phyloP scores from a whole-genome alignment of 106 monocot species.

The Acanthochlamys bracteata region DNA sequence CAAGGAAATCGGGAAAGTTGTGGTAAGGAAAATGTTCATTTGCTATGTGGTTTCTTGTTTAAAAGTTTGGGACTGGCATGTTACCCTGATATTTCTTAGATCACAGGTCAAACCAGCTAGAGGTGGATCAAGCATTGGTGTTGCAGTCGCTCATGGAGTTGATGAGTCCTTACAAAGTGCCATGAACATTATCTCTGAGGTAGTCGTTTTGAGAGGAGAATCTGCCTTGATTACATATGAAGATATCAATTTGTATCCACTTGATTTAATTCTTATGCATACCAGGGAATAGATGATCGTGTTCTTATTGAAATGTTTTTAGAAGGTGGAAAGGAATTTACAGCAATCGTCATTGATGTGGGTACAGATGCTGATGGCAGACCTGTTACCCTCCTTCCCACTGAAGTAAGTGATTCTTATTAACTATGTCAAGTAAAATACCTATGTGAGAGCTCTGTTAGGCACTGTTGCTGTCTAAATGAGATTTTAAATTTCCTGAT shows the following conservation, averaged over 20 bases:
- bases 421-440: no score
- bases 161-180: slow-evolving; percentile 71
- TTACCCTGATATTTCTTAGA: background rate
- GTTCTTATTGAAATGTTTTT: slow-evolving; percentile 75
- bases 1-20: slow-evolving; percentile 62
- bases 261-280: no score
- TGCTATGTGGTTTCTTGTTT: background rate
- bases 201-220: background rate
- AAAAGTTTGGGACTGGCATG: no score
- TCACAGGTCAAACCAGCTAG: slow-evolving; percentile 77
- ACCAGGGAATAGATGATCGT: slow-evolving; percentile 1
- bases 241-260: background rate
- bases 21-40: slow-evolving; percentile 36
- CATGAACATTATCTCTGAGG: slow-evolving; percentile 52
- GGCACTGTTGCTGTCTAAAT: no score
- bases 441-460: no score
- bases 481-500: no score
- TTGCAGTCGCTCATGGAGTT: slow-evolving; percentile 71
- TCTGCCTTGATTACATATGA: background rate
- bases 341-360: slow-evolving; percentile 77
- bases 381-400: slow-evolving; percentile 79
- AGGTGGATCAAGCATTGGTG: slow-evolving; percentile 93
- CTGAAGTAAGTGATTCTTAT: slow-evolving; percentile 42
- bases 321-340: slow-evolving; percentile 86
- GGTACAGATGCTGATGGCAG: slow-evolving; percentile 38